Evolutionary conservation across 768 basidiomycete genomes (phyloP), one percentile per base, ranked within the genome.

Genomic region (Chalciporus pseudorubinellus): DNA sequence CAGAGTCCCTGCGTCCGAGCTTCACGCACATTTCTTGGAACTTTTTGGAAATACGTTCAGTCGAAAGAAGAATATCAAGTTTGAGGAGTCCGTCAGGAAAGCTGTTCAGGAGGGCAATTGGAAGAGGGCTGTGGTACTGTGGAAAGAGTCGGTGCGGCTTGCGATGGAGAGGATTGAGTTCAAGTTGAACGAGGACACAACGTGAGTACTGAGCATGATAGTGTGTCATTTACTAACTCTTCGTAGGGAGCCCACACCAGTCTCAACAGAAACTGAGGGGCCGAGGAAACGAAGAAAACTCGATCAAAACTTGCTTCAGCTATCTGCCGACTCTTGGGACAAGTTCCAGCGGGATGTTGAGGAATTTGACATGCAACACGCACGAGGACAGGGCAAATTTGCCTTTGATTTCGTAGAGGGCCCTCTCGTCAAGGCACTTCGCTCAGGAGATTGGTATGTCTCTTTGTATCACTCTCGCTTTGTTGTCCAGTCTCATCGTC

Each of bases 331-430:
- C 2, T 72, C 71, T 22, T 98, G 95, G 95, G 70, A 72, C 16
- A 66, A 70, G 0, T 92, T 97, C 57, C 76, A 83, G 50, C 72
- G 58, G 26, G 82, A 85, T 19, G 81, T 95, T 6, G 75, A 81
- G 28, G 83, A 85, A 26, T 99, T 99, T 57, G 90, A 95, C 57
- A 74, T 87, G 1, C 91, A 95, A 60, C 87, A 95, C 66, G 84
- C 93, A n/a, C 83, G 83, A 50, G 87, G 86, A 44, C 87, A 89
- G 60, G 85, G 90, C 22, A 94, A 90, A 65, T 89, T 97, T 62
- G 89, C 94, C 0, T 98, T 98, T 63, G 84, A 85, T 9, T 98
- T 98, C 60, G 85, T 98, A 2, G 97, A 99, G 64, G 97, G 95
- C 0, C 95, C 97, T 12, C 74, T 99, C n/a, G 83, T 97, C 20